Conservation (phyloP, 148 eudicot species). For the Vaccinium corymbosum region DNA sequence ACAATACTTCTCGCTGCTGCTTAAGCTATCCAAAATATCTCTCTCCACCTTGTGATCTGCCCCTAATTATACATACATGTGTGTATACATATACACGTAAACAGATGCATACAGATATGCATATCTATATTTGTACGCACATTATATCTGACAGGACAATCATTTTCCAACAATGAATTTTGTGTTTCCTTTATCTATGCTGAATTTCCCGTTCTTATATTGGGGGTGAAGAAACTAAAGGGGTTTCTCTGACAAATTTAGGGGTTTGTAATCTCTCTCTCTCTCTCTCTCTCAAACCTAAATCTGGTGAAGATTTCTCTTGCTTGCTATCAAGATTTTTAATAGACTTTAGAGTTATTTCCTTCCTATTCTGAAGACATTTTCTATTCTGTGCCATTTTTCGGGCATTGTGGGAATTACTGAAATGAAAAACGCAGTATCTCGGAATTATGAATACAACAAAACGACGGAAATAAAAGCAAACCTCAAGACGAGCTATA, state of each 20-base stretch:
- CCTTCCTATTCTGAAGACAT: neutral
- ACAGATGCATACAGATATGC: neutral
- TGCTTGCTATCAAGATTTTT: neutral
- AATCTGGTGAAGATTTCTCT: no score
- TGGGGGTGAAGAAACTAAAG: neutral
- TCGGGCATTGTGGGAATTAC: neutral
- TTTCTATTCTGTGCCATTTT: neutral
- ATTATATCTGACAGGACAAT: neutral
- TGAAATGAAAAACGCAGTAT: neutral
- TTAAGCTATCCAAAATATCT: neutral
- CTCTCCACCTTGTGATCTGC: neutral
- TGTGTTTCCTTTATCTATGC: neutral
- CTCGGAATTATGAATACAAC: neutral
- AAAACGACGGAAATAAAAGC: neutral
- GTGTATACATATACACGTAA: neutral
- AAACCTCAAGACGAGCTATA: constrained; percentile 84
- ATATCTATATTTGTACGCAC: neutral
- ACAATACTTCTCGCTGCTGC: neutral
- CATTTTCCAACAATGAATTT: neutral
- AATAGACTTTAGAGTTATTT: neutral
- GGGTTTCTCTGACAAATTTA: no score
- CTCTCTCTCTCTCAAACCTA: no score
- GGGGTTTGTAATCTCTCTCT: no score
- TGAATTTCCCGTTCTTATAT: neutral
- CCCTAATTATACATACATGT: neutral